A percentile compares a stretch with the other conserved stretches of the same genome.
Conservation (phyloP, 208 protist species). For the Crithidia mellificae region DNA sequence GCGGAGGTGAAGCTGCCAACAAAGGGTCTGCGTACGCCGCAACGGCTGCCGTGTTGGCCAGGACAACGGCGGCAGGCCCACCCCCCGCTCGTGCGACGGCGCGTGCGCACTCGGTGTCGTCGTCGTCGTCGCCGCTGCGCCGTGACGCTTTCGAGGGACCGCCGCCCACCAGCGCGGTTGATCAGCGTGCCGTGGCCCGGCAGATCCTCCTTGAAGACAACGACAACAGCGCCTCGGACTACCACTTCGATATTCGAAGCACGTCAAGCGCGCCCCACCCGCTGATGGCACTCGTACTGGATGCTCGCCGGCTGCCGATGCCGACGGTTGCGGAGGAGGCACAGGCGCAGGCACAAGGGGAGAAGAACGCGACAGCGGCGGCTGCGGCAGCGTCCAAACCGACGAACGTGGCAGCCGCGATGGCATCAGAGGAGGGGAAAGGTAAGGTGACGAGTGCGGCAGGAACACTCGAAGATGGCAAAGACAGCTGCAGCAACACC, state of each 20-base stretch:
- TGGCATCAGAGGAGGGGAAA: too few species aligned
- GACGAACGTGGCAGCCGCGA: too few species aligned
- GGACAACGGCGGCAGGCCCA: neutral
- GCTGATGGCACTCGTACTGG: constrained; percentile 15
- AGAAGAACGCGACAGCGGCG: neutral
- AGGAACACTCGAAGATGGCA: too few species aligned
- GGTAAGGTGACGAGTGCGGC: too few species aligned
- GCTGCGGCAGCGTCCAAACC: too few species aligned
- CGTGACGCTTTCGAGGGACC: neutral
- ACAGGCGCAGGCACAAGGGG: neutral
- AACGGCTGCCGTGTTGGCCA: too few species aligned
- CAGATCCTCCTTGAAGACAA: neutral
- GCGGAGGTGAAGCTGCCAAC: neutral
- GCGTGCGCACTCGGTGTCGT: neutral
- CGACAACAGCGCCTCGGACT: neutral
- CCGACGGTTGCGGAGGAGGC: neutral
- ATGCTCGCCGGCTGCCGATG: constrained; percentile 1
- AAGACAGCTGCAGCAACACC: neutral
- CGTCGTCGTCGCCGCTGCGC: neutral
- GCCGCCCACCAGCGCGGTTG: neutral
- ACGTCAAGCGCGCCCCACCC: constrained; percentile 9
- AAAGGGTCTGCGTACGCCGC: too few species aligned
- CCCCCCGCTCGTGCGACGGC: neutral
- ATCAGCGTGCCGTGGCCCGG: neutral
- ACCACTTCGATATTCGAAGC: constrained; percentile 13